phyloP scores from a whole-genome alignment of 1,284 basidiomycete genomes.

The Ganoderma boninense region DNA sequence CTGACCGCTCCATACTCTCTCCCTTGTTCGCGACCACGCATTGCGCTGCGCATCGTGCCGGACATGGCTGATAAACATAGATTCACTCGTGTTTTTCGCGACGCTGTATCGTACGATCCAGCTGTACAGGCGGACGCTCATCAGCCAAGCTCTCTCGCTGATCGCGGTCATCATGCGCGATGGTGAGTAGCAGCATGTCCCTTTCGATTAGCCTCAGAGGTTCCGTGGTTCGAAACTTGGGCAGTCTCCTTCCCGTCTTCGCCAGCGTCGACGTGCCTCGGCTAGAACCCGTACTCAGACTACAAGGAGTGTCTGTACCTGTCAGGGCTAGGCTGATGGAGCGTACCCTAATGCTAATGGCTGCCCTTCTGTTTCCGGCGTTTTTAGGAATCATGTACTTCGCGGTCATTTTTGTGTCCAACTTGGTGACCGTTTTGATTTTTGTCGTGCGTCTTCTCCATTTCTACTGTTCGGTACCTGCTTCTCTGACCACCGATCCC shows the following conservation, averaged over 20 bases:
- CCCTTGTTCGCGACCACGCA: not conserved
- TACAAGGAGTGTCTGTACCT: conserved; percentile 4
- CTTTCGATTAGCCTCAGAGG: not conserved
- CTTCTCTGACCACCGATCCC: not conserved
- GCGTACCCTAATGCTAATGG: conserved; percentile 3
- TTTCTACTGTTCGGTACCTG: not conserved
- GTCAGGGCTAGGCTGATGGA: not conserved
- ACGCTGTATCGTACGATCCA: conserved; percentile 35
- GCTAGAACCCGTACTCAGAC: not conserved
- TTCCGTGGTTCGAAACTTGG: not conserved
- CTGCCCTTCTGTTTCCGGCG: not conserved
- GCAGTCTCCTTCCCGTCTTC: not conserved
- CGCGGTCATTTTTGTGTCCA: conserved; percentile 38
- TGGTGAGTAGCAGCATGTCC: conserved; percentile 24
- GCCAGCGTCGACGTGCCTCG: not conserved
- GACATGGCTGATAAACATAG: conserved; percentile 18
- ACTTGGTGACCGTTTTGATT: conserved; percentile 37
- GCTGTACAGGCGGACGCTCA: conserved; percentile 32
- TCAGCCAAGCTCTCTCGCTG: conserved; percentile 32
- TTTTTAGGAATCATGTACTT: conserved; percentile 40
- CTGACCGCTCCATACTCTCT: conserved; percentile 1
- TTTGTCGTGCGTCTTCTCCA: conserved; percentile 33
- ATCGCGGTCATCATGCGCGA: conserved; percentile 39
- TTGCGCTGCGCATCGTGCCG: not conserved
- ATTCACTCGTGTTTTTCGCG: conserved; percentile 35